Base-by-base conservation (phyloP, 73 alveolate genomes). In the Paramecium sexaurelia region DNA sequence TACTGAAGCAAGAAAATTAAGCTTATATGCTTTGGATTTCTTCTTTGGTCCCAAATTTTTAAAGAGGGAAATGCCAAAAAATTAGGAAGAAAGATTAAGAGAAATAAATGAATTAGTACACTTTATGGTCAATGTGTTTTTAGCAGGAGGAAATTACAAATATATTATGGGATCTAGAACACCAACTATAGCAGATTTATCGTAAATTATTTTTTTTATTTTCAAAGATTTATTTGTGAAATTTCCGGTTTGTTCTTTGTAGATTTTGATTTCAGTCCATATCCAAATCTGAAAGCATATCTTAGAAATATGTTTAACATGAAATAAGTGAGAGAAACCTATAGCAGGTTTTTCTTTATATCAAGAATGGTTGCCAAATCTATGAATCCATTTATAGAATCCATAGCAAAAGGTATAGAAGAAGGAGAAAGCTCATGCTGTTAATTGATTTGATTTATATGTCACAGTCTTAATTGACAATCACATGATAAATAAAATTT, bases 121-220 rank as follows among this genome's bases (percentile, higher is more conserved):
- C 11, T 78, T 39, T 19, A 36, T 78, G 0, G 55, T 41, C 7
- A 33, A 78, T 24, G 32, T 20, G 19, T 78, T 78, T 20, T 43
- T 78, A 8, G 45, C 20, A 78, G 90, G 90, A 22, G 90, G 73
- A 40, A n/a, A 78, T 0, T 78, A 29, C 15, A 78, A 78, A 40
- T 40, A 78, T 19, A 41, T 78, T 22, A 41, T 40, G 43, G 90
- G 55, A 9, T 29, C 47, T 2, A 39, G 29, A 24, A 20, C 17
- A 43, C 40, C 73, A 1, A 39, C 90, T 8, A 78, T 78, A 41
- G 90, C 90, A 78, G 90, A 78, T 78, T 29, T 78, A 11, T 13
- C 33, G 90, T 78, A 40, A 66, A 22, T 66, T 66, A 11, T 20
- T 20, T 10, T 8, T 11, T 73, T 7, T 13, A 13, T 15, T 20